Evolutionary conservation across 345 rosid genomes (phyloP), one percentile per base, ranked within the genome.

Genomic region (Crucihimalaya himalaica): DNA sequence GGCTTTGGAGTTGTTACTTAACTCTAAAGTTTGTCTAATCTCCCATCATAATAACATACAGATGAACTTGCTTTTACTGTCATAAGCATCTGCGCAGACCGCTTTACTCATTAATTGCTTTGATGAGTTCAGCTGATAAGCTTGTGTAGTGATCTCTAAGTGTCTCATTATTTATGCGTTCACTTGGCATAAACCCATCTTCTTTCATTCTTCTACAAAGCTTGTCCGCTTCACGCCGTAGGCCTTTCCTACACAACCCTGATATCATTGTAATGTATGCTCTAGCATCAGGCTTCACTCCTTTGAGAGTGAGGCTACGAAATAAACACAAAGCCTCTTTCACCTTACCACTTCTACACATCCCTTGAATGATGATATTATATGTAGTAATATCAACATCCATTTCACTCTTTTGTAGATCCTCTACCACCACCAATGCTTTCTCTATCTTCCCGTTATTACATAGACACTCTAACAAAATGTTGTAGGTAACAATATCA

Each of bases 221-320:
- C 47, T 59, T 60, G 37, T 75, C 55, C 10, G 79, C 79, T 75
- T 74, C 74, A 68, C 39, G 47, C 55, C 53, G 48, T 11, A 28
- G 39, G 29, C 74, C 79, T 20, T 32, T 31, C 73, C 74, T 60
- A 43, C 63, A 68, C 67, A 75, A 58, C 45, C 58, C 66, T 21
- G 77, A 32, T 65, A 73, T 45, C 71, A 73, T 73, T 23, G 71
- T 64, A 8, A 5, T 58, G 35, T 74, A 74, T 27, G 67, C 67
- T 28, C 58, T 50, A 10, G 53, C 54, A 74, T 74, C 67, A 57
- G 25, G 78, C 67, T 74, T 66, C 61, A 74, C 53, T 66, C 78
- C 78, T 74, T 48, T 74, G 47, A 20, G 61, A 20, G 34, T 3
- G 39, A 66, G 72, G 45, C 61, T 37, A 55, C 67, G 16, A 58